Conservation (phyloP, 2,329 filamentous ascomycete species). For the Colletotrichum chrysophilum region DNA sequence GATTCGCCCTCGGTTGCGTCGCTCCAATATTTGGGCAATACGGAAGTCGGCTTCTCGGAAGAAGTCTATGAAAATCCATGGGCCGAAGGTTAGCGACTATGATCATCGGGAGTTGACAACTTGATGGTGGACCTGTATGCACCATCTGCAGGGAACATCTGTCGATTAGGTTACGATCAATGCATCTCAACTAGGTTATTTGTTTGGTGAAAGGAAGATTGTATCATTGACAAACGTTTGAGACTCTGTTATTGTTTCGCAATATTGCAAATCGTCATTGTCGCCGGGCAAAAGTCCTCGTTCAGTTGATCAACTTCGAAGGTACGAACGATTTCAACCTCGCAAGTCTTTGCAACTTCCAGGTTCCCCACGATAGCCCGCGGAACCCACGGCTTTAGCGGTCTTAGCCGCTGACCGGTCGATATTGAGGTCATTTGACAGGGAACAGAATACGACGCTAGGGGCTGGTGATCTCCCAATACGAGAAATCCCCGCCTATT, state of each 20-base stretch:
- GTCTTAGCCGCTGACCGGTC: background rate
- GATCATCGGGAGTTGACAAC: background rate
- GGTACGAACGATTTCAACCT: background rate
- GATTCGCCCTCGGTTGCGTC: background rate
- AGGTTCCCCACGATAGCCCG: background rate
- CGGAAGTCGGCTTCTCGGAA: background rate
- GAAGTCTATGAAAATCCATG: background rate
- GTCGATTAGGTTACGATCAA: background rate
- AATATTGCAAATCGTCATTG: background rate
- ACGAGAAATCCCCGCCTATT: background rate
- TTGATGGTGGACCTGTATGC: background rate
- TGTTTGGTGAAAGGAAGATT: background rate
- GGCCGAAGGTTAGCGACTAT: background rate
- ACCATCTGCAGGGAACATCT: background rate
- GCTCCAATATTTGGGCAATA: background rate
- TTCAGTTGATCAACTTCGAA: background rate
- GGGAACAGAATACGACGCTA: background rate
- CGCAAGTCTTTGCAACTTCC: background rate
- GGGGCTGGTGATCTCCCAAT: background rate
- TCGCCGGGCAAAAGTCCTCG: background rate
- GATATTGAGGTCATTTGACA: background rate
- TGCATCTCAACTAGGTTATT: background rate
- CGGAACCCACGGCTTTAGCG: background rate
- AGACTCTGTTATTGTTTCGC: background rate
- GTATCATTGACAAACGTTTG: accelerated